Conservation (phyloP, 2,329 filamentous ascomycete genomes). For the Pseudocercospora macadamiae region DNA sequence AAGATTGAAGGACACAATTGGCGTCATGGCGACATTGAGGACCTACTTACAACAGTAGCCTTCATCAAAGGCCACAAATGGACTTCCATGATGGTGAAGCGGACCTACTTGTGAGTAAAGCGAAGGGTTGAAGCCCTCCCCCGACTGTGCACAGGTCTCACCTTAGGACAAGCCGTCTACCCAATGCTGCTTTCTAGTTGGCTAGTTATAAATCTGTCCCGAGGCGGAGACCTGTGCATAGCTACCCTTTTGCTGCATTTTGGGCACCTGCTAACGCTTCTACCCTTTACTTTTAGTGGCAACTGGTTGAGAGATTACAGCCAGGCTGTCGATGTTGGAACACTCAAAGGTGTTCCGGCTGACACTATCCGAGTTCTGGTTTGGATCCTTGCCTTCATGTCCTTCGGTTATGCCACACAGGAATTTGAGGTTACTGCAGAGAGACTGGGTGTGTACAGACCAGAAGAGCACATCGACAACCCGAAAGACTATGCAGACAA, state of each 20-base stretch:
- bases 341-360: conserved; percentile 56
- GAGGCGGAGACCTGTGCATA: too few relatives aligned
- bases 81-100: conserved; percentile 67
- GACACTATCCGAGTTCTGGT: conserved; percentile 59
- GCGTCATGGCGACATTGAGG: conserved; percentile 58
- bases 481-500: conserved; percentile 74
- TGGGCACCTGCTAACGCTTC: too few relatives aligned
- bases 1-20: conserved; percentile 53
- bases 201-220: too few relatives aligned
- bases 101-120: conserved; percentile 45
- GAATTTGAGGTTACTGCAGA: conserved; percentile 61
- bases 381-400: conserved; percentile 59
- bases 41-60: conserved; percentile 53
- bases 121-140: too few relatives aligned
- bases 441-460: conserved; percentile 53
- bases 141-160: too few relatives aligned
- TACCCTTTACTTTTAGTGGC: too few relatives aligned
- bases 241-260: too few relatives aligned
- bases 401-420: conserved; percentile 59
- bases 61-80: conserved; percentile 30
- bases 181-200: too few relatives aligned
- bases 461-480: conserved; percentile 60
- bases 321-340: conserved; percentile 59
- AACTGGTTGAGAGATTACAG: conserved; percentile 56
- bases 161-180: too few relatives aligned